Evolutionary conservation across 768 basidiomycete genomes (phyloP), one percentile per base, ranked within the genome.

Genomic region (Hygrocybe punicea): DNA sequence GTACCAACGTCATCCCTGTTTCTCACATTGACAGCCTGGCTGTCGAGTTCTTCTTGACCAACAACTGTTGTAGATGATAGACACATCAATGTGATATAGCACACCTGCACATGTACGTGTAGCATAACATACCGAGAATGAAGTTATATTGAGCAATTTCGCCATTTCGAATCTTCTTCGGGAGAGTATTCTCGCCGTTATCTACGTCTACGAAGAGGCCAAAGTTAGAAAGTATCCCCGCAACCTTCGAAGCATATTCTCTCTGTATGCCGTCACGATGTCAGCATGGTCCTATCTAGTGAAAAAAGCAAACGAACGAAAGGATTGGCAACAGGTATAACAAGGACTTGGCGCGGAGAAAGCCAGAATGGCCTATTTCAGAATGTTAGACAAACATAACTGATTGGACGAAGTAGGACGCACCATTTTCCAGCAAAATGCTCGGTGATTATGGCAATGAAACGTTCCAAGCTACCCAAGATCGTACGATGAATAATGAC

Each of bases 401-500:
- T 29, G 29, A 29, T 33, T 42, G 33, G 35, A 36, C 49, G 16
- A 24, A 25, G 52, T 21, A 51, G 62, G 17, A 75, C 84, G 35
- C 63, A 91, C 96, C 97, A 99, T 77, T 98, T 98, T 10, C 97
- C 97, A 44, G 87, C 96, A 67, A 93, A 95, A 68, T 98, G 94
- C 70, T 99, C 97, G 3, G 93, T 98, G 60, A 95, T 85, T 66
- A 98, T 98, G 44, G 93, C 95, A 53, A 97, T 92, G 77, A 98
- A 98, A 1, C 97, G 80, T 73, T 99, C 97, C 29, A 99, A 69
- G 67, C 87, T 91, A 33, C 97, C 97, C 58, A 98, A 69, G 68
- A 98, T 93, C 1, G 97, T 96, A 59, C 97, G 89, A 72, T 98
- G 97, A 62, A 99, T 97, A 78, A 99, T 98, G 65, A 98, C 97